Conservation (phyloP, 345 rosid genomes). For the Syzygium grande region DNA sequence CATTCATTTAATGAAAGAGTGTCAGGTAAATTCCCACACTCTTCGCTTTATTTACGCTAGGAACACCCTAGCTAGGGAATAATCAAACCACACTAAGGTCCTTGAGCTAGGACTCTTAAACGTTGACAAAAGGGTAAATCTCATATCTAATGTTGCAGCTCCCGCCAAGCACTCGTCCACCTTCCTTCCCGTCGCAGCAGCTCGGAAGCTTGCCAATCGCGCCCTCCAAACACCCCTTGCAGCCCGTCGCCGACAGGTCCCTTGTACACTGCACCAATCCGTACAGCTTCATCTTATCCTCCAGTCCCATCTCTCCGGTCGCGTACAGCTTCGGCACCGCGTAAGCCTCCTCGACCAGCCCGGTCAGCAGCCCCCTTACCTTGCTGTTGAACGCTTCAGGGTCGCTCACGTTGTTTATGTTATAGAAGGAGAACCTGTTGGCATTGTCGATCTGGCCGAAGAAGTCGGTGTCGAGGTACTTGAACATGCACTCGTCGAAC, state of each 20-base stretch:
- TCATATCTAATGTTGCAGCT: slow-evolving; percentile 70
- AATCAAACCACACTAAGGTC: not conserved
- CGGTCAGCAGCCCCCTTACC: slow-evolving; percentile 14
- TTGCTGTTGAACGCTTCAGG: slow-evolving; percentile 13
- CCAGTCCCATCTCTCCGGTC: slow-evolving; percentile 9
- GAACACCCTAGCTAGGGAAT: not conserved
- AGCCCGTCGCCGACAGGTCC: slow-evolving; percentile 27
- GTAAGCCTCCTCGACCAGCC: slow-evolving; percentile 11
- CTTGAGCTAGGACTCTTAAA: not conserved
- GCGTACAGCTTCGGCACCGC: slow-evolving; percentile 12
- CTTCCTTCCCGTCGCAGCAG: slow-evolving; percentile 57
- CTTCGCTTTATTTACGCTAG: not conserved
- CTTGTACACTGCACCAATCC: slow-evolving; percentile 38
- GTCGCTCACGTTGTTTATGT: slow-evolving; percentile 7
- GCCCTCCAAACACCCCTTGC: slow-evolving; percentile 42
- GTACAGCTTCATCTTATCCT: slow-evolving; percentile 11
- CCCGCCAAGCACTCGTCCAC: slow-evolving; percentile 47
- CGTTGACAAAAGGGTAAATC: slow-evolving; percentile 42
- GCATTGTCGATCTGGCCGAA: slow-evolving; percentile 24
- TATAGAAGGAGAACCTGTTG: slow-evolving; percentile 30
- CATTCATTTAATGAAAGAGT: not conserved
- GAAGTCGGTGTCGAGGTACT: slow-evolving; percentile 23
- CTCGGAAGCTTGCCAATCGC: slow-evolving; percentile 41
- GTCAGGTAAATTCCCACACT: not conserved
- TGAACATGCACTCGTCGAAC: slow-evolving; percentile 33